Evolutionary conservation across 208 protist genomes (phyloP).

Genomic region (Acanthamoeba royreba): DNA sequence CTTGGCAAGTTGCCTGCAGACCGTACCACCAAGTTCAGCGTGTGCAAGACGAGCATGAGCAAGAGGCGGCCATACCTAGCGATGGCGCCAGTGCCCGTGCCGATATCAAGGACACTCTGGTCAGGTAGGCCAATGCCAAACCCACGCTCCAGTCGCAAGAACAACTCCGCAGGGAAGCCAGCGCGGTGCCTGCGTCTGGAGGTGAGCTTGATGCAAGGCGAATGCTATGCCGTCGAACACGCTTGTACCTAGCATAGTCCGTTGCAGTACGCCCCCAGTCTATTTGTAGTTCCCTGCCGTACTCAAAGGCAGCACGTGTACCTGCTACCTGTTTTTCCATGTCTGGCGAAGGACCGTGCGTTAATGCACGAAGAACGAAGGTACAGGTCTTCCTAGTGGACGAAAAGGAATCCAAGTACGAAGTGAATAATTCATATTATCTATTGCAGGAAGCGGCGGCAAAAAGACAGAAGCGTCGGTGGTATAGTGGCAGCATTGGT

Average conservation of each 20-base stretch:
- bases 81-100: neutral
- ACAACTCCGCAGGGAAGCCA: neutral
- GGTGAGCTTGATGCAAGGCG: too few species aligned
- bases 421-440: too few species aligned
- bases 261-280: neutral
- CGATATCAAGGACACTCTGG: neutral
- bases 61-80: neutral
- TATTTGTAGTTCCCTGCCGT: neutral
- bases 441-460: too few species aligned
- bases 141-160: neutral
- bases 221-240: neutral
- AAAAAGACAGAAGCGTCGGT: conserved; percentile 44
- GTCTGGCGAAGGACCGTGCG: neutral
- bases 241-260: neutral
- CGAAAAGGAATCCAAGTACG: too few species aligned
- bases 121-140: neutral
- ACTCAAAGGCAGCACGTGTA: neutral
- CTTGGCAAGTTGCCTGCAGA: neutral
- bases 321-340: neutral
- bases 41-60: neutral
- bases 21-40: neutral
- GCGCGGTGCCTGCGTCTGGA: neutral
- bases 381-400: too few species aligned
- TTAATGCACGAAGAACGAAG: too few species aligned
- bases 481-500: conserved; percentile 47